phyloP scores from a whole-genome alignment of 495 filamentous ascomycete species.

The Podospora pseudoanserina region DNA sequence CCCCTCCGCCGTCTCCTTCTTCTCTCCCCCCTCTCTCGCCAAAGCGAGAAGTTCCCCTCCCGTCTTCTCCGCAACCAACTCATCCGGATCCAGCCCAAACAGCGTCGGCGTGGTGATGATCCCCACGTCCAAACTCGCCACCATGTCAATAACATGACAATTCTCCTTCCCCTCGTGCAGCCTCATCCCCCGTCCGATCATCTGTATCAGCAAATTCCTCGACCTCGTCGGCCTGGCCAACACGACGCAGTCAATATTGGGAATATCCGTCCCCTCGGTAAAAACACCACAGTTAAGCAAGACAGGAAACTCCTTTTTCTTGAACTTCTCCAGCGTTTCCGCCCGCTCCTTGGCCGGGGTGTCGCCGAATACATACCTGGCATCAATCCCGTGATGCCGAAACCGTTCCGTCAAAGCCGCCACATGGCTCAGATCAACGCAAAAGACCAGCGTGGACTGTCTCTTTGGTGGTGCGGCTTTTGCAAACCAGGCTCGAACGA shows the following conservation, averaged over 20 bases:
- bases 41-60: constrained; percentile 50
- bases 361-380: constrained; percentile 75
- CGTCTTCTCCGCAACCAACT: constrained; percentile 62
- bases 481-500: constrained; percentile 77
- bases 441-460: constrained; percentile 89
- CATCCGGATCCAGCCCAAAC: constrained; percentile 87
- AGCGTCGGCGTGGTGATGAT: constrained; percentile 87
- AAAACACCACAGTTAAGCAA: constrained; percentile 95
- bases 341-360: constrained; percentile 63
- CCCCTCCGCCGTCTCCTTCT: constrained; percentile 23
- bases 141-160: constrained; percentile 97
- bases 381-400: constrained; percentile 73
- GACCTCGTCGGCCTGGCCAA: constrained; percentile 87
- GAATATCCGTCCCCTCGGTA: constrained; percentile 94
- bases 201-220: constrained; percentile 87
- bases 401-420: constrained; percentile 68
- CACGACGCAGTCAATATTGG: constrained; percentile 92
- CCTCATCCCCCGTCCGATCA: constrained; percentile 94
- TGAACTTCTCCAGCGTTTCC: constrained; percentile 70
- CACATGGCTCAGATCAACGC: constrained; percentile 83
- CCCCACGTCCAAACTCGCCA: constrained; percentile 72
- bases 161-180: constrained; percentile 74
- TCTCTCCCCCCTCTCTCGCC: constrained; percentile 45
- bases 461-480: constrained; percentile 55
- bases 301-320: constrained; percentile 71